These are phyloP conservation scores for Trichoderma semiorbis DNA, from an alignment of 2,329 filamentous ascomycete genomes.

Conservation along the genomic window DNA sequence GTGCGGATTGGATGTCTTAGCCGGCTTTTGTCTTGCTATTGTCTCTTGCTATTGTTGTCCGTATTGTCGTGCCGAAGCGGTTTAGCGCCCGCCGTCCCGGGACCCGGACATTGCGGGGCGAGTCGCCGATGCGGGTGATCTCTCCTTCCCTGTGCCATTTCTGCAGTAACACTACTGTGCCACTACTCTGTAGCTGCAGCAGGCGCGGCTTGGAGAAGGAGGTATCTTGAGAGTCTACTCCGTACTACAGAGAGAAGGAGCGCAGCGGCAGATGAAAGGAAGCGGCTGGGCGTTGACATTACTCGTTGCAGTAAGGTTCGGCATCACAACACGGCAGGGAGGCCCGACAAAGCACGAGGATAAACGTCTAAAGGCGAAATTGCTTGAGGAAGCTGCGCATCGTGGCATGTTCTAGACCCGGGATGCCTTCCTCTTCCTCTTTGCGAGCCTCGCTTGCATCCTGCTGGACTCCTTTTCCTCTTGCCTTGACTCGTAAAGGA, in stretches of 20 bases:
- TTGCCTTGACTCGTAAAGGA: not conserved
- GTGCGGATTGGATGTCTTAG: not conserved
- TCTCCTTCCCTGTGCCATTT: not conserved
- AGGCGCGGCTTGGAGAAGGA: not conserved
- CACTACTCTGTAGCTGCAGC: not conserved
- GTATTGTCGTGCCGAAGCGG: constrained; percentile 28
- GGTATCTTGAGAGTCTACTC: not conserved
- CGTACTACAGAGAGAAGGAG: not conserved
- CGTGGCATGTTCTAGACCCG: not conserved
- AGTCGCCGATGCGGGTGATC: constrained; percentile 12
- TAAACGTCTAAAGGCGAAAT: not conserved
- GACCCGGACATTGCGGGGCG: constrained; percentile 19
- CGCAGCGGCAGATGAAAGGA: not conserved
- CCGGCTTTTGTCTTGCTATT: constrained; percentile 28
- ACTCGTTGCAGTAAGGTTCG: not conserved
- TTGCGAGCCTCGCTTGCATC: not conserved
- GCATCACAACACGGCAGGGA: not conserved
- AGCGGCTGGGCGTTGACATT: not conserved
- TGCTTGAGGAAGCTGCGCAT: not conserved
- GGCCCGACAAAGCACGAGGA: not conserved
- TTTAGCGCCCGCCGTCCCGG: constrained; percentile 29
- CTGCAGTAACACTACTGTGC: not conserved
- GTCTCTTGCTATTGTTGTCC: constrained; percentile 35
- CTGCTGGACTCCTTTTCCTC: not conserved
- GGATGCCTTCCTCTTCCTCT: not conserved